A percentile compares a stretch with the other conserved stretches of the same genome.
phyloP scores from a whole-genome alignment of 2,329 filamentous ascomycete genomes.

The Trichoderma atrobrunneum region DNA sequence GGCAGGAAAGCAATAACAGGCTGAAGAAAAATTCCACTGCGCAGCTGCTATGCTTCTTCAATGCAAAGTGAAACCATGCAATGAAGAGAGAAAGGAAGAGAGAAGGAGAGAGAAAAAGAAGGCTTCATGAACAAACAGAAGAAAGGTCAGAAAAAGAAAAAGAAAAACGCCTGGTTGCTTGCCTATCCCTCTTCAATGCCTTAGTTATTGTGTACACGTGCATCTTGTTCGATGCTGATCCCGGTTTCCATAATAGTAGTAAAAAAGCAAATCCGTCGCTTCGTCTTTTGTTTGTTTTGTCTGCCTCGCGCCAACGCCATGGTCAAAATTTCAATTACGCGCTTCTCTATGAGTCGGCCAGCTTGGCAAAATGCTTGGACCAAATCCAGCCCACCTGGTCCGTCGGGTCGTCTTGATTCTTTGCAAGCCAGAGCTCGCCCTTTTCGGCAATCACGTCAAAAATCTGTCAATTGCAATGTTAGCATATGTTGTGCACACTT shows the following conservation, averaged over 20 bases:
- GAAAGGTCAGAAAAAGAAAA: slow-evolving; percentile 14
- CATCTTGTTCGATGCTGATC: slow-evolving; percentile 16
- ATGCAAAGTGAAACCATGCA: not conserved
- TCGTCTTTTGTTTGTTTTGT: slow-evolving; percentile 18
- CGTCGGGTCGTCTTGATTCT: slow-evolving; percentile 86
- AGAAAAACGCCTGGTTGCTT: slow-evolving; percentile 18
- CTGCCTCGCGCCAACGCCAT: slow-evolving; percentile 22
- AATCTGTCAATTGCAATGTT: slow-evolving; percentile 48
- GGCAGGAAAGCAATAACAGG: not conserved
- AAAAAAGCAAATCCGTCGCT: slow-evolving; percentile 15
- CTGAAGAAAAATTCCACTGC: not conserved
- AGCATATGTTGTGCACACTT: not conserved
- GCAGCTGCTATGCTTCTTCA: not conserved
- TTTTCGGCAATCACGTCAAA: slow-evolving; percentile 95
- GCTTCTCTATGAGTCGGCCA: slow-evolving; percentile 48
- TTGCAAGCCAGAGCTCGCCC: slow-evolving; percentile 94
- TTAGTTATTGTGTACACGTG: slow-evolving; percentile 18
- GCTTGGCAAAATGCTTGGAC: slow-evolving; percentile 91
- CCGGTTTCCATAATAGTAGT: slow-evolving; percentile 8
- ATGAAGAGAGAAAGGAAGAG: slow-evolving; percentile 22
- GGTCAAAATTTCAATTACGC: slow-evolving; percentile 16
- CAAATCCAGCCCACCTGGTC: slow-evolving; percentile 93
- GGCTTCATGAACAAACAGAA: not conserved
- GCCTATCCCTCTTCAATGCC: slow-evolving; percentile 15
- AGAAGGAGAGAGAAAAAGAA: slow-evolving; percentile 22